Conservation (phyloP, 169 alveolate genomes). For the Plasmodium cynomolgi region DNA sequence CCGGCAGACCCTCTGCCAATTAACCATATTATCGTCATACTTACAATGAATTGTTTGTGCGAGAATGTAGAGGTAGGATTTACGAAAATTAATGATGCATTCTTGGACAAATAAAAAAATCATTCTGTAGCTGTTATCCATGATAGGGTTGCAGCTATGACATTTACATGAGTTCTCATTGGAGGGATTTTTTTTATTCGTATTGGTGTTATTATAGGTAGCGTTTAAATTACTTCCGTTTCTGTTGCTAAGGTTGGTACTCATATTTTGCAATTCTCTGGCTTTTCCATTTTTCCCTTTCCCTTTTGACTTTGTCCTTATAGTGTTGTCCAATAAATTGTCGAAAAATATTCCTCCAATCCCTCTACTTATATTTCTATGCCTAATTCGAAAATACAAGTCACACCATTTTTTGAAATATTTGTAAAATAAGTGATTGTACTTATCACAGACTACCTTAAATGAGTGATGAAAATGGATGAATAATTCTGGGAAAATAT, state of each 20-base stretch:
- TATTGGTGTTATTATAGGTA: neutral
- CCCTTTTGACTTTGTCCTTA: slow-evolving; percentile 24
- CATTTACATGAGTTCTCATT: slow-evolving; percentile 35
- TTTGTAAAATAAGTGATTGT: slow-evolving; percentile 81
- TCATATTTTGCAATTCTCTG: neutral
- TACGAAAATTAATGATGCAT: slow-evolving; percentile 52
- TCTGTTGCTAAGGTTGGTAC: neutral
- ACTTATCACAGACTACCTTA: slow-evolving; percentile 84
- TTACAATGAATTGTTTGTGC: slow-evolving; percentile 79
- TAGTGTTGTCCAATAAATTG: slow-evolving; percentile 80
- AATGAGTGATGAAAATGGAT: slow-evolving; percentile 85
- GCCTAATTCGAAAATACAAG: slow-evolving; percentile 86
- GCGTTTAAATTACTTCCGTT: neutral
- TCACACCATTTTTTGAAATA: slow-evolving; percentile 89
- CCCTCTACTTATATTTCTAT: slow-evolving; percentile 89
- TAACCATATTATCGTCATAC: slow-evolving; percentile 84
- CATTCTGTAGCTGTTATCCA: slow-evolving; percentile 69
- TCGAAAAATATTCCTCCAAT: slow-evolving; percentile 94
- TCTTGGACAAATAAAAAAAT: slow-evolving; percentile 64
- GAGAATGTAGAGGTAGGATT: slow-evolving; percentile 84
- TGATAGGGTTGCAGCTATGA: slow-evolving; percentile 51
- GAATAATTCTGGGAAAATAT: slow-evolving; percentile 87
- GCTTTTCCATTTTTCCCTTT: slow-evolving; percentile 1
- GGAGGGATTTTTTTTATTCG: neutral
- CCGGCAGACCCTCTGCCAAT: slow-evolving; percentile 90